phyloP scores from a whole-genome alignment of 2,329 filamentous ascomycete genomes.

The Hypoxylon sp. region DNA sequence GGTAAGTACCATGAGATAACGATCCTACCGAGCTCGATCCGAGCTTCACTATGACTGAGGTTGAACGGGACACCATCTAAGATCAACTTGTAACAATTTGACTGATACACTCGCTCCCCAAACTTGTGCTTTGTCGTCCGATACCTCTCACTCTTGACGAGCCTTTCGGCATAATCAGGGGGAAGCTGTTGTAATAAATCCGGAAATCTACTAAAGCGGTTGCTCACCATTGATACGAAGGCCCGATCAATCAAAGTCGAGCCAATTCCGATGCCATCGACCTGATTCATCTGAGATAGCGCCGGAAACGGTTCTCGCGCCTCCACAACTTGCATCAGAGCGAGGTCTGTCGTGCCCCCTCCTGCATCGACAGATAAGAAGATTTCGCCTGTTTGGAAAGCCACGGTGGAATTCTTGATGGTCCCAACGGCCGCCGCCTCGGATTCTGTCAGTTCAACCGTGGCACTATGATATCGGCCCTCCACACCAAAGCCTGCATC shows the following conservation, averaged over 20 bases:
- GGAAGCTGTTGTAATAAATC: conserved; percentile 57
- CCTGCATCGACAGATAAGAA: conserved; percentile 64
- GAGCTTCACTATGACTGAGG: conserved; percentile 57
- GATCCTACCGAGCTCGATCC: conserved; percentile 60
- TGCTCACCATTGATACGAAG: conserved; percentile 59
- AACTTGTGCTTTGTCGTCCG: conserved; percentile 59
- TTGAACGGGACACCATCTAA: conserved; percentile 62
- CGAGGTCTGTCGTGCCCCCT: conserved; percentile 64
- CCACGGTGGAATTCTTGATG: conserved; percentile 60
- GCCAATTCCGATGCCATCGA: conserved; percentile 63
- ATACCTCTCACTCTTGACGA: conserved; percentile 59
- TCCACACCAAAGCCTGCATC: conserved; percentile 65
- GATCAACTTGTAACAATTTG: conserved; percentile 59
- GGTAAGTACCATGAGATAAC: conserved; percentile 56
- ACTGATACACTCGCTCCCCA: conserved; percentile 61
- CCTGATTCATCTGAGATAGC: conserved; percentile 55
- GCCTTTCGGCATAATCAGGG: conserved; percentile 55
- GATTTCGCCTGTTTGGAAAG: conserved; percentile 57
- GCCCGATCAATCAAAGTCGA: conserved; percentile 63
- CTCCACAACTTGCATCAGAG: conserved; percentile 60
- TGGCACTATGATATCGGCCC: conserved; percentile 57
- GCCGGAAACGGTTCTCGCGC: conserved; percentile 49
- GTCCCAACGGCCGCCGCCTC: conserved; percentile 65
- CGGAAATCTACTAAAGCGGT: conserved; percentile 56
- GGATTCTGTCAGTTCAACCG: conserved; percentile 64